Evolutionary conservation across 371 early-diverging fungal genomes (phyloP).

Genomic region (Cokeromyces recurvatus): DNA sequence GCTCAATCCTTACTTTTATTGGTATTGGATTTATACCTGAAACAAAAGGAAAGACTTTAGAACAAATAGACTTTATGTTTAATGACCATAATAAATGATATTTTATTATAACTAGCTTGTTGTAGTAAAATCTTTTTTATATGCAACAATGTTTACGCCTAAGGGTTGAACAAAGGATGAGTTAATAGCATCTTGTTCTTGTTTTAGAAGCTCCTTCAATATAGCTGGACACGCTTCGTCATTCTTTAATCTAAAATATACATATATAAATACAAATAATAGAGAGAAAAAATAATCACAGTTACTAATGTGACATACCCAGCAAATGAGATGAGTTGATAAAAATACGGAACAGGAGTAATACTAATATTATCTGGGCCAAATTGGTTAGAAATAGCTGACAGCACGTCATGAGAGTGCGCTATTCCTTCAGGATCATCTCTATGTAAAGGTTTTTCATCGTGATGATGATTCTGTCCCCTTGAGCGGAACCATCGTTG

Average conservation of each 20-base stretch:
- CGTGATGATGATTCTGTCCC: neutral
- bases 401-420: neutral
- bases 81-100: neutral
- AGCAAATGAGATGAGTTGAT: conserved; percentile 3
- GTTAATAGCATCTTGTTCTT: conserved; percentile 16
- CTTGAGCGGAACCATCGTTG: conserved; percentile 13
- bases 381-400: conserved; percentile 10
- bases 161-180: neutral
- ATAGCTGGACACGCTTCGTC: conserved; percentile 9
- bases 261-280: no score
- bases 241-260: conserved; percentile 14
- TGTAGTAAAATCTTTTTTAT: no score
- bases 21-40: conserved; percentile 48
- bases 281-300: no score
- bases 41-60: conserved; percentile 49
- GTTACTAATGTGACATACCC: conserved; percentile 18
- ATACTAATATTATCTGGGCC: conserved; percentile 11
- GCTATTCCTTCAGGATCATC: conserved; percentile 7
- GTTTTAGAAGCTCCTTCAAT: conserved; percentile 11
- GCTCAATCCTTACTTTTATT: conserved; percentile 26
- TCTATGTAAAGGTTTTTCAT: neutral
- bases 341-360: conserved; percentile 10
- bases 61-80: conserved; percentile 43
- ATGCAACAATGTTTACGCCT: conserved; percentile 12
- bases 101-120: no score